Conservation (phyloP, 768 basidiomycete species). For the Suillus subaureus region DNA sequence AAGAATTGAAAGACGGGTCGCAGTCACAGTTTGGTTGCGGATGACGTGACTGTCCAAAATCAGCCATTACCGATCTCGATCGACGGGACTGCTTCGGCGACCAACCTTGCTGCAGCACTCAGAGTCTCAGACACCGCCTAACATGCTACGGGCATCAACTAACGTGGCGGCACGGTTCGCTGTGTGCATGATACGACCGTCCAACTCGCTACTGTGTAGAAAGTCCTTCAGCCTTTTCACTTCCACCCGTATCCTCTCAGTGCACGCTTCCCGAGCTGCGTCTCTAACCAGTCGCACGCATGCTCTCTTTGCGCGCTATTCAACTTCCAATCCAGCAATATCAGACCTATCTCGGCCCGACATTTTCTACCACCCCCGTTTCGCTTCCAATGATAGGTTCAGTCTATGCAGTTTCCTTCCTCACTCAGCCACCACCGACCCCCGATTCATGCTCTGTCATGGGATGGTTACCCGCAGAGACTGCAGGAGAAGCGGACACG, state of each 20-base stretch:
- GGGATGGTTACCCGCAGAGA: constrained; percentile 62
- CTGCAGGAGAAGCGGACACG: constrained; percentile 28
- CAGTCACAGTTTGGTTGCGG: no score
- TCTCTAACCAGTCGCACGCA: background rate
- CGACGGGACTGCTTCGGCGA: no score
- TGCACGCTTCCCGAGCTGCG: constrained; percentile 9
- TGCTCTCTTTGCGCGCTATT: constrained; percentile 12
- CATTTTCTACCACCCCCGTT: constrained; percentile 70
- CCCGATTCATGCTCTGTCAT: constrained; percentile 55
- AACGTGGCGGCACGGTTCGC: background rate
- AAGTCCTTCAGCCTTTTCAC: background rate
- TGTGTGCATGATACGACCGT: background rate
- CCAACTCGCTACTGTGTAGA: background rate
- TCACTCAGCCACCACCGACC: constrained; percentile 45
- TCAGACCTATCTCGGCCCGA: constrained; percentile 64
- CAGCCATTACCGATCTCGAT: background rate
- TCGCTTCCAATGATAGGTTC: constrained; percentile 47
- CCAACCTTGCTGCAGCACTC: no score
- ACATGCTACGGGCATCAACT: background rate
- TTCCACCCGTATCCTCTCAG: background rate
- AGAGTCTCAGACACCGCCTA: background rate
- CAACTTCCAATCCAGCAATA: constrained; percentile 25
- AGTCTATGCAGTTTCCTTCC: constrained; percentile 69
- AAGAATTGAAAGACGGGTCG: no score
- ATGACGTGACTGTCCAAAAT: no score